Evolutionary conservation across 352 stramenopile genomes (phyloP), one percentile per base, ranked within the genome.

Genomic region (Peronospora belbahrii): DNA sequence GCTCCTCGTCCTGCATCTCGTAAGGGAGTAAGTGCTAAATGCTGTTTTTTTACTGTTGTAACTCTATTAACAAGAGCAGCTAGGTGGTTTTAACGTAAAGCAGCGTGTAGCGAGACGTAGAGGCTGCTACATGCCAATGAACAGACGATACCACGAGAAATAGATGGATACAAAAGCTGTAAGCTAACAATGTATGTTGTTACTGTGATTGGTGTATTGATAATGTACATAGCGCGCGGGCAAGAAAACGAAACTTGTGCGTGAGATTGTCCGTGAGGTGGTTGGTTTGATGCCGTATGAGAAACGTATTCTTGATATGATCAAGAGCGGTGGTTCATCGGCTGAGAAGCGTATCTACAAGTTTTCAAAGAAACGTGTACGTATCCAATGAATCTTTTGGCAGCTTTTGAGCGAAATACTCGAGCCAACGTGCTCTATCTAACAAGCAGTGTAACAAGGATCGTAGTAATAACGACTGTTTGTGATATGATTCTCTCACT

Each of bases 301-400:
- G 78, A 98, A 98, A 71, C 85, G 97, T 63, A 97, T 99, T 64
- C 87, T 99, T 58, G 97, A 99, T 90, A 98, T 99, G 93, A 98
- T 99, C 88, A 99, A 99, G 91, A 97, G 89, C 53, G 92, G 93
- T 57, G 94, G 94, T 65, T 96, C 85, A 62, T 94, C 88, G 56
- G 92, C 93, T 36, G 95, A 99, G 61, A 99, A 99, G 90, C 89
- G 95, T 67, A 94, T 98, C 75, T 99, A 99, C 93, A 98, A 98
- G 86, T 98, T 97, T 74, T 95, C 95, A 66, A 98, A 98, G 87
- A 94, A 96, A 73, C 74, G 84, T 66, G 79, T 94, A 89, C 69
- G 80, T 88, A 58, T 4, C 19, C 40, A 32, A 33, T 15, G n/a
- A 9, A 14, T 31, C 27, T 31, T 31, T 11, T n/a, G 8, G 27